Conservation (phyloP, 23 red algal genomes). For the Chondrus crispus region DNA sequence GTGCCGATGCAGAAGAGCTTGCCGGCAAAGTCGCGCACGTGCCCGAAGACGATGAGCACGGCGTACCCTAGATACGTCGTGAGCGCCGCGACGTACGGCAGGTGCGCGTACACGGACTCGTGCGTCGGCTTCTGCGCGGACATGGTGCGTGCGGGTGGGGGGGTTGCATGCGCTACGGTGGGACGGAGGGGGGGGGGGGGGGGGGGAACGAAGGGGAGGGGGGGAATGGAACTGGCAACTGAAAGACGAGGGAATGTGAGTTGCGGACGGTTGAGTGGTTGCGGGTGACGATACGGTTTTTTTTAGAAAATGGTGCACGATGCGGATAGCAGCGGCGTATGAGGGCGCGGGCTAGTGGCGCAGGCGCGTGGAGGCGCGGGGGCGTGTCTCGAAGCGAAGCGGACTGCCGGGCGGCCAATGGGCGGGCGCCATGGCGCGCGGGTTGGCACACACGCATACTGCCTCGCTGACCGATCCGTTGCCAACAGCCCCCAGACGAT, state of each 20-base stretch:
- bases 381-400: too few relatives aligned
- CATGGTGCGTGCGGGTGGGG: background rate
- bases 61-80: conserved; percentile 83
- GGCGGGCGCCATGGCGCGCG: too few relatives aligned
- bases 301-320: too few relatives aligned
- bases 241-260: background rate
- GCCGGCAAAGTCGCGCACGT: conserved; percentile 68
- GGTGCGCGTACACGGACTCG: conserved; percentile 17
- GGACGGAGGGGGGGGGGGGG: background rate
- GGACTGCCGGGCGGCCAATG: too few relatives aligned
- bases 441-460: too few relatives aligned
- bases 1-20: conserved; percentile 40
- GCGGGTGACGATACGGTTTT: too few relatives aligned
- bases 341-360: too few relatives aligned
- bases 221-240: background rate
- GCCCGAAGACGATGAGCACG: conserved; percentile 80
- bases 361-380: too few relatives aligned
- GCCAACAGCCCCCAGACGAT: too few relatives aligned
- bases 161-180: background rate
- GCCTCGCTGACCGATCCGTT: too few relatives aligned
- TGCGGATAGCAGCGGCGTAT: too few relatives aligned
- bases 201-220: background rate
- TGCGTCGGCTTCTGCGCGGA: background rate
- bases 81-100: conserved; percentile 60
- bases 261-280: background rate